Evolutionary conservation across 139 green algal genomes (phyloP).

Genomic region (Picochlorum sp.): DNA sequence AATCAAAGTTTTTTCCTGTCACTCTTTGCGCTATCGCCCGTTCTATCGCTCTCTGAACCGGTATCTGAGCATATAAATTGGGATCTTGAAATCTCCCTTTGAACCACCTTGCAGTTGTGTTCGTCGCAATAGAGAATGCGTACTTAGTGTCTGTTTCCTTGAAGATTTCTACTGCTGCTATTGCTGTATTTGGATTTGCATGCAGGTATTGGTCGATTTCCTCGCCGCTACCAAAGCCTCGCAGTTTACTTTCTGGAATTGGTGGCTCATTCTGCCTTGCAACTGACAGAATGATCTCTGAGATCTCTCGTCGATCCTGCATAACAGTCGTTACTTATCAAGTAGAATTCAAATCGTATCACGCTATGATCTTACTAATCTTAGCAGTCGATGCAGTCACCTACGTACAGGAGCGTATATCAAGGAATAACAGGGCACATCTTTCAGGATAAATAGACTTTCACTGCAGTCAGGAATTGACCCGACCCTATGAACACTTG

Average conservation of each 20-base stretch:
- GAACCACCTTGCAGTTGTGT: constrained; percentile 41
- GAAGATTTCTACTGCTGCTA: constrained; percentile 32
- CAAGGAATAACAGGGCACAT: constrained; percentile 21
- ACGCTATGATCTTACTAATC: no score
- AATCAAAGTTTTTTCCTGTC: constrained; percentile 9
- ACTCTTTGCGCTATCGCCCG: constrained; percentile 6
- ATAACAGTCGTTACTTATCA: no score
- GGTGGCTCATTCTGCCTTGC: constrained; percentile 10
- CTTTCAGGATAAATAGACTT: constrained; percentile 30
- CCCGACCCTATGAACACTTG: background rate
- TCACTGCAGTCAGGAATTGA: constrained; percentile 21
- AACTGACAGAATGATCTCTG: constrained; percentile 11
- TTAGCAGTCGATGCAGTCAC: no score
- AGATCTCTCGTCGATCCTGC: constrained; percentile 6
- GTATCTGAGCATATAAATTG: constrained; percentile 50
- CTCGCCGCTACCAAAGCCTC: constrained; percentile 8
- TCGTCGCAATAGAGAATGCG: constrained; percentile 51
- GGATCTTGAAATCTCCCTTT: constrained; percentile 50
- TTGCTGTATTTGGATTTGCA: constrained; percentile 32
- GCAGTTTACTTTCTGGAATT: constrained; percentile 6
- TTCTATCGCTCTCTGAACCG: constrained; percentile 47
- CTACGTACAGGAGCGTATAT: constrained; percentile 20
- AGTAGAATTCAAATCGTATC: no score
- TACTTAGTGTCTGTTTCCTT: constrained; percentile 1
- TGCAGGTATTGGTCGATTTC: constrained; percentile 46